Evolutionary conservation across 2,329 filamentous ascomycete species (phyloP), one percentile per base, ranked within the genome.

Genomic region (Monosporascus sp.): DNA sequence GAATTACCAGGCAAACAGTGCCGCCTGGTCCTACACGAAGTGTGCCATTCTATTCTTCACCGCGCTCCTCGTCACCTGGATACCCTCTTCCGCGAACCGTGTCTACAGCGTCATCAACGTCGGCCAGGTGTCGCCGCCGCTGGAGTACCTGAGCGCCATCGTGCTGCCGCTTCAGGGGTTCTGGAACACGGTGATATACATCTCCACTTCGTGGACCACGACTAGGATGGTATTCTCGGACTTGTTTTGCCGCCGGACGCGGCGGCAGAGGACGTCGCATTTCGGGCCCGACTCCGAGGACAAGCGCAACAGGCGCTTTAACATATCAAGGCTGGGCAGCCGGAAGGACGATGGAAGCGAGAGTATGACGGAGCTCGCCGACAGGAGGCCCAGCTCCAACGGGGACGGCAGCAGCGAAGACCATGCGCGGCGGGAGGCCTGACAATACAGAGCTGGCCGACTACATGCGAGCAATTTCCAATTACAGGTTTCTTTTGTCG

Each of bases 111-210:
- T 91, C 17, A 75, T 84, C 8, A 75, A 87, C 62, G 73, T 77
- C 0, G 70, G 78, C 25, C 54, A 76, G 4, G 70, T 78, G 0
- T 78, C 75, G 7, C 77, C 85, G 27, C 73, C 77, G 0, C 79
- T 94, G 24, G 84, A 89, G 62, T 83, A 87, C 58, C 80, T 85
- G 58, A 86, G 87, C 22, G 84, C 87, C 0, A 78, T 90, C 41
- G 89, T 94, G 1, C 77, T 95, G 8, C 89, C 90, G 0, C 77
- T 91, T 0, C 90, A 95, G 66, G 90, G 90, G 0, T 88, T 92
- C 63, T 94, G 89, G 89, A 95, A 95, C 67, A 82, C 85, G 18
- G 69, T 88, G 54, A 90, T 95, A 60, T 95, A 94, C 69, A 71
- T 83, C 17, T 77, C 81, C 11, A 90, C 87, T 1, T 89, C 86